Base-by-base conservation (phyloP, 495 filamentous ascomycete genomes). In the Glarea lozoyensis region DNA sequence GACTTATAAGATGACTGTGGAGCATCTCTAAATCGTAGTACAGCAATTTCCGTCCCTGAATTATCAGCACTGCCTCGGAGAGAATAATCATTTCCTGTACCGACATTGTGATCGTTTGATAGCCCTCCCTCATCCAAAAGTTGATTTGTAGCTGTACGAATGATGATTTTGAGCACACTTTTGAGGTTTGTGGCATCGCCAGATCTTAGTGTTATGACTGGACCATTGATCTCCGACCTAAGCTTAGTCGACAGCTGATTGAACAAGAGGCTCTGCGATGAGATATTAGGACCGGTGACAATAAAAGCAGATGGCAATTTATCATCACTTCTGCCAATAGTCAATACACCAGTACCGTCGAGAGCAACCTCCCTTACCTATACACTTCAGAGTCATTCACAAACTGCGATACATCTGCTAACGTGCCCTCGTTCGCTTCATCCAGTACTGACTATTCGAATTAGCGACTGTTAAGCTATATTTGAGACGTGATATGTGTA, bases 11-110 rank as follows among this genome's bases (percentile, higher is more conserved):
- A 58, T 66, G 69, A 21, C 79, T 76, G 42, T 81, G 63, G 6
- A 98, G 68, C n/a, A 84, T 72, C 50, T 90, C 81, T 10, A 97
- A 69, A 56, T 97, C 93, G 55, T 97, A 97, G 48, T 83, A 84
- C n/a, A 97, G 71, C 36, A 87, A 74, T 63, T 80, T 82, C 22
- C 75, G 72, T 1, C 77, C 78, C 75, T 83, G 53, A 2, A n/a
- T 44, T 16, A 33, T 30, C 11, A 40, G 21, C 10, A 19, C 12
- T 40, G 23, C 38, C 37, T 15, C 19, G 38, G 25, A 25, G 17
- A 37, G 21, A 21, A 10, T n/a, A 23, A 12, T 17, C 16, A 69
- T 50, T 61, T n/a, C n/a, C n/a, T n/a, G n/a, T n/a, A n/a, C n/a
- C n/a, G n/a, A 79, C 76, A 50, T 76, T 65, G 57, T 73, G 66